Evolutionary conservation across 768 basidiomycete species (phyloP), one percentile per base, ranked within the genome.

Genomic region (Asterophora lycoperdoides): DNA sequence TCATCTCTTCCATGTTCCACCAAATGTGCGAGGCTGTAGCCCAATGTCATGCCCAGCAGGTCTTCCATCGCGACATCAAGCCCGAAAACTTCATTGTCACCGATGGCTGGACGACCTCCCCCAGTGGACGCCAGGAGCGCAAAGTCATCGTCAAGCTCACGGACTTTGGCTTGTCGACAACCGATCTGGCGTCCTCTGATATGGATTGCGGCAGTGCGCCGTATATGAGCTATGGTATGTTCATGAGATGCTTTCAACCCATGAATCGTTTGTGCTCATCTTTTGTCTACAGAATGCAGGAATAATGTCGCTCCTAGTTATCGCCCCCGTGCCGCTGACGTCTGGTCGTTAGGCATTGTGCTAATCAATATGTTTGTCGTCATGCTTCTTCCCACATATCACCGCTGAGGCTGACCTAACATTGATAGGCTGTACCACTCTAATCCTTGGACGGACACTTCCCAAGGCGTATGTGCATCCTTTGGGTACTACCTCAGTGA

Each of bases 1-100:
- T 99, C 56, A 93, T 99, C 61, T 84, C 93, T 3, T 86, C 89
- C 64, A 99, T 99, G 95, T 98, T 99, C 68, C 75, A 82, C 15
- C 96, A 98, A 70, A 99, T 99, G 95, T 98, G 95, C 64, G 91
- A 94, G 55, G 94, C 95, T 37, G 94, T 99, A 10, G 90, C 91
- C 3, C 83, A 87, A 5, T 97, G 95, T 69, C 95, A 99, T 64
- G 84, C 84, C 14, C 83, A 86, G 53, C 85, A 85, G 32, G 89
- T 99, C 53, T 92, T 86, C 63, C 95, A 99, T 64, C 83, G 95
- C 52, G 95, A 99, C 68, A 97, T 99, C 79, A 99, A 99, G 72
- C 95, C 95, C 0, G 95, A 98, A 74, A 97, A 98, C 71, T 93
- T 94, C 60, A 94, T 94, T 64, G 91, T 94, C 60, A 93, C 91